Evolutionary conservation across 495 filamentous ascomycete genomes (phyloP).

Genomic region (Penicillium simplicissimum): DNA sequence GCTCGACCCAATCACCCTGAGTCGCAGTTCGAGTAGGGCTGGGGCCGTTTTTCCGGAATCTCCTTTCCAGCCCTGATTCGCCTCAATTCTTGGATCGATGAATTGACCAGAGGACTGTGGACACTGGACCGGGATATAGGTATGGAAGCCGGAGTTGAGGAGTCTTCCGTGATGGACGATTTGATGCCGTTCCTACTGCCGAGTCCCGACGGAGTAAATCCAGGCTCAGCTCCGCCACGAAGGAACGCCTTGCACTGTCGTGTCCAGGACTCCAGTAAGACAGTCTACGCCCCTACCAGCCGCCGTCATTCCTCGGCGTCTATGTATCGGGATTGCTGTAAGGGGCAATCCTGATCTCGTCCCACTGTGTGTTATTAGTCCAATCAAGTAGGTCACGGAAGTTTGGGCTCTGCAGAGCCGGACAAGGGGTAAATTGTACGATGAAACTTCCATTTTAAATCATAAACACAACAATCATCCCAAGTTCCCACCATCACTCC

Average conservation of each 20-base stretch:
- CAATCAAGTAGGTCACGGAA: not conserved
- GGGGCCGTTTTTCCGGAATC: not conserved
- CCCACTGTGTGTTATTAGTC: not conserved
- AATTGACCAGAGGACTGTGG: too few relatives aligned
- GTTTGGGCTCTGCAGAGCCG: not conserved
- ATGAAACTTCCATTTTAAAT: not conserved
- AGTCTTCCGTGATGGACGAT: not conserved
- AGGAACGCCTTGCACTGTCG: too few relatives aligned
- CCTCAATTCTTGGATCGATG: not conserved
- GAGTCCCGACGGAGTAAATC: not conserved
- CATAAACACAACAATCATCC: too few relatives aligned
- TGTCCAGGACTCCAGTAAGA: too few relatives aligned
- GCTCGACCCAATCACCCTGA: not conserved
- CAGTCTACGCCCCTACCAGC: not conserved
- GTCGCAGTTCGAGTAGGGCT: not conserved
- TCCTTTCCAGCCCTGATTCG: not conserved
- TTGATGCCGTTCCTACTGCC: too few relatives aligned
- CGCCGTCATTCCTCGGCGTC: not conserved
- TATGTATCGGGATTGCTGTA: not conserved
- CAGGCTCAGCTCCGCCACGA: not conserved
- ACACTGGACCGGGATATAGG: not conserved
- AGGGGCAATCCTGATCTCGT: not conserved
- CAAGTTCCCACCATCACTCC: too few relatives aligned
- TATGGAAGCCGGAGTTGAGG: not conserved
- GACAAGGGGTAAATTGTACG: slow-evolving; percentile 1